Conservation (phyloP, 2,329 filamentous ascomycete species). For the Phyllosticta paracitricarpa region DNA sequence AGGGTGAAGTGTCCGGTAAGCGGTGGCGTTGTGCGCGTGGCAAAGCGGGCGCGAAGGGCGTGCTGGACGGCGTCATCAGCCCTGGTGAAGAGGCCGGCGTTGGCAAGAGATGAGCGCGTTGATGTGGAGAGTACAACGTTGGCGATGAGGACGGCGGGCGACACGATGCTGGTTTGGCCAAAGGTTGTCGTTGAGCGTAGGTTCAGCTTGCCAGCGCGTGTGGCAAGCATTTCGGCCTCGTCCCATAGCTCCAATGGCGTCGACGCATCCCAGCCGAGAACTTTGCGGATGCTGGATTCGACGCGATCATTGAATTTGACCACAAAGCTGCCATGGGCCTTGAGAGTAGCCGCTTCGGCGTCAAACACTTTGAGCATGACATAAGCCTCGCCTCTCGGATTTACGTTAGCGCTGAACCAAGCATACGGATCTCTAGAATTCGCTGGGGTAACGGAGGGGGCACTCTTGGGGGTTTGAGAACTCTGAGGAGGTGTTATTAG, state of each 20-base stretch:
- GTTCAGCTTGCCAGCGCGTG: conserved; percentile 14
- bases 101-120: conserved; percentile 21
- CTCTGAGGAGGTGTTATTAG: background rate
- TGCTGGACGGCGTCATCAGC: conserved; percentile 35
- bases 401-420: background rate
- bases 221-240: conserved; percentile 26
- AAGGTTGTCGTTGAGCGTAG: conserved; percentile 26
- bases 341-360: conserved; percentile 24
- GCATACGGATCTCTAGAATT: conserved; percentile 17
- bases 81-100: conserved; percentile 25
- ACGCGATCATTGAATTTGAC: conserved; percentile 23
- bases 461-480: conserved; percentile 18
- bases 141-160: conserved; percentile 24
- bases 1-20: conserved; percentile 38
- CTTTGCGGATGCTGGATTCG: conserved; percentile 22
- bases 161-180: conserved; percentile 14
- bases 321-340: conserved; percentile 24
- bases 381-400: conserved; percentile 25
- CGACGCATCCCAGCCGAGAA: conserved; percentile 22
- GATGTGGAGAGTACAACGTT: conserved; percentile 18
- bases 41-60: conserved; percentile 32
- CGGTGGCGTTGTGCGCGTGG: conserved; percentile 28
- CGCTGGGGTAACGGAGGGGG: conserved; percentile 3
- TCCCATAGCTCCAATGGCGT: conserved; percentile 42
- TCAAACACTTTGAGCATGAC: conserved; percentile 33